phyloP scores from a whole-genome alignment of 2,329 filamentous ascomycete species.

The Dactylonectria estremocensis region DNA sequence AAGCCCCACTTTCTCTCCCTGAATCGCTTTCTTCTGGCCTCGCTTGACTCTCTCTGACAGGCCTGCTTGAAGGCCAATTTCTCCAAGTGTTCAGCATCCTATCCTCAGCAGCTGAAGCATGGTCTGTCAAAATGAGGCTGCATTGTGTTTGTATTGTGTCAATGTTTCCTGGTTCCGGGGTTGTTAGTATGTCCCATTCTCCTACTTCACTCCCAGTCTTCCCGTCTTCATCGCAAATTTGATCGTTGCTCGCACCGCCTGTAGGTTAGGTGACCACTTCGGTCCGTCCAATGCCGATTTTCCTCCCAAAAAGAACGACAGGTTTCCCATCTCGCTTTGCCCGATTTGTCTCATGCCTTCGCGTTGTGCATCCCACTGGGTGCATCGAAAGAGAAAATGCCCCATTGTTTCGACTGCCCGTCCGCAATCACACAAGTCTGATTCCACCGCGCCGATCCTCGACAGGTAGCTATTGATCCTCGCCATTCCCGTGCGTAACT shows the following conservation, averaged over 20 bases:
- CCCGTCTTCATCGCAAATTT: not conserved
- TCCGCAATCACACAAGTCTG: not conserved
- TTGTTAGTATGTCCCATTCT: too few species aligned
- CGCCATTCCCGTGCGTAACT: not conserved
- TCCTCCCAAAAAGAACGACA: slow-evolving; percentile 7
- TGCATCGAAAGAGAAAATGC: not conserved
- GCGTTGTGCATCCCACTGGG: not conserved
- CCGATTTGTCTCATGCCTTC: not conserved
- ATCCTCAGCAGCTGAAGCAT: slow-evolving; percentile 32
- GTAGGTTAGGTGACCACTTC: not conserved
- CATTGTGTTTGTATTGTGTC: slow-evolving; percentile 17
- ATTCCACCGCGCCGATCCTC: slow-evolving; percentile 15
- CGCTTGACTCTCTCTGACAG: slow-evolving; percentile 19
- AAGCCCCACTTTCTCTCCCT: not conserved
- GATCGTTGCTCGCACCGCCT: too few species aligned
- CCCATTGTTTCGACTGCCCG: not conserved
- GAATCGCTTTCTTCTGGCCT: slow-evolving; percentile 1
- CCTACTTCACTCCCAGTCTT: too few species aligned
- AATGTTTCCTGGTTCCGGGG: too few species aligned
- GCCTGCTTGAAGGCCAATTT: slow-evolving; percentile 36
- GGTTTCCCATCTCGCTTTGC: slow-evolving; percentile 13
- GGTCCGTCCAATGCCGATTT: slow-evolving; percentile 3
- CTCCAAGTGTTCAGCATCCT: slow-evolving; percentile 39
- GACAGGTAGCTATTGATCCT: slow-evolving; percentile 4
- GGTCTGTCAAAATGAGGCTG: slow-evolving; percentile 13